Evolutionary conservation across 1,284 basidiomycete species (phyloP).

Genomic region (Microbotryum scabiosae): DNA sequence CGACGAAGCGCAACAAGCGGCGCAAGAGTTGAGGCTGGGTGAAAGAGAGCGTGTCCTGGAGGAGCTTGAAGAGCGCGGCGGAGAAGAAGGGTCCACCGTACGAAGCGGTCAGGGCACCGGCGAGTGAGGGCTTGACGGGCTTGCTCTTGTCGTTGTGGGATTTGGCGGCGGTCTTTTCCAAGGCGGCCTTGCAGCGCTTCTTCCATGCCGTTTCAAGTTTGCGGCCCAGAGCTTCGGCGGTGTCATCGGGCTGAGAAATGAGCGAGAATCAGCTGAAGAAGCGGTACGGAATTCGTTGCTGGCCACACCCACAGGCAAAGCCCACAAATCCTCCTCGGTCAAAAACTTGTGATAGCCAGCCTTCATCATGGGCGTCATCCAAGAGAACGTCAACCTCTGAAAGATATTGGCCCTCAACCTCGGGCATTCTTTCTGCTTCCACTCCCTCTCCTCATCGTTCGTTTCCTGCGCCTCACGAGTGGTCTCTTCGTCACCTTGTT

Average conservation of each 20-base stretch:
- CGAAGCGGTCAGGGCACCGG: constrained; percentile 61
- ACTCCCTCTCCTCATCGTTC: constrained; percentile 20
- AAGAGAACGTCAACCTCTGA: constrained; percentile 55
- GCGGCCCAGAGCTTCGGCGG: constrained; percentile 60
- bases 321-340: constrained; percentile 42
- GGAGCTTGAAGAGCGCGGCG: constrained; percentile 50
- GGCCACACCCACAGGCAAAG: constrained; percentile 45
- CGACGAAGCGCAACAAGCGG: constrained; percentile 70
- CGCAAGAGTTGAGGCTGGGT: constrained; percentile 82
- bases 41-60: constrained; percentile 74
- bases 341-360: constrained; percentile 37
- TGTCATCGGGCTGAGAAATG: constrained; percentile 55
- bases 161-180: constrained; percentile 1
- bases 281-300: too few species aligned
- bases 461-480: not conserved
- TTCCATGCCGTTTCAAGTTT: constrained; percentile 50
- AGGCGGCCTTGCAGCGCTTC: constrained; percentile 14
- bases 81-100: constrained; percentile 70
- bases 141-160: constrained; percentile 33
- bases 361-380: constrained; percentile 60
- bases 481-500: constrained; percentile 28
- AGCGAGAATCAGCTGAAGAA: not conserved
- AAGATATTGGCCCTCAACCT: constrained; percentile 72
- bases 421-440: constrained; percentile 58
- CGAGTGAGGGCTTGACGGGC: constrained; percentile 50